Evolutionary conservation across 371 early-diverging fungal genomes (phyloP), one percentile per base, ranked within the genome.

Genomic region (Phascolomyces articulosus): DNA sequence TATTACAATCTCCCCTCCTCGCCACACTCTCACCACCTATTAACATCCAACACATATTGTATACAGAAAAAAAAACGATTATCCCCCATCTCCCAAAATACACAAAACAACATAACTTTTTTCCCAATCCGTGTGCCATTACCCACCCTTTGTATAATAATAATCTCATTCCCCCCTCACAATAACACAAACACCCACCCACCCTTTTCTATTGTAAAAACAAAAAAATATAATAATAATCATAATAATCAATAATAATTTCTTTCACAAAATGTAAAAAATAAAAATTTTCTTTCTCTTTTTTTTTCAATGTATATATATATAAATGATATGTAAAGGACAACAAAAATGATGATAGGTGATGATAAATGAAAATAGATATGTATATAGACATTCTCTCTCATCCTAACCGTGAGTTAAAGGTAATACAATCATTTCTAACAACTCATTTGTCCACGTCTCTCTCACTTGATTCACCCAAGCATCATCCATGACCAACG

Each of bases 341-440:
- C 16, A 44, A 44, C 16, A 15, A 44, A 4, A 16, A 41, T 16
- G 16, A 16, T 16, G 15, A 41, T 41, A 11, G 15, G 16, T n/a
- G 16, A 15, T 44, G 16, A 44, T 44, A n/a, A n/a, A 9, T 34
- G 11, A 2, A 9, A 34, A 34, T 34, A 0, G 34, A 34, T 34
- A 34, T 34, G 11, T 34, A n/a, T n/a, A n/a, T n/a, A n/a, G n/a
- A n/a, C n/a, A n/a, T n/a, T n/a, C n/a, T n/a, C n/a, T n/a, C n/a
- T n/a, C n/a, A n/a, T n/a, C n/a, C 23, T 51, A 51, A 24, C 69
- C 72, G 66, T 80, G 80, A 18, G 75, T 75, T 41, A 78, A 65
- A 0, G 81, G 81, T 26, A 80, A 58, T 2, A 82, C 78, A 28
- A 82, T 65, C 68, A 82, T 72, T 47, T 82, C 83, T 54, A 82